Conservation (phyloP, 2,329 filamentous ascomycete species). For the Dothiorella sarmentorum region DNA sequence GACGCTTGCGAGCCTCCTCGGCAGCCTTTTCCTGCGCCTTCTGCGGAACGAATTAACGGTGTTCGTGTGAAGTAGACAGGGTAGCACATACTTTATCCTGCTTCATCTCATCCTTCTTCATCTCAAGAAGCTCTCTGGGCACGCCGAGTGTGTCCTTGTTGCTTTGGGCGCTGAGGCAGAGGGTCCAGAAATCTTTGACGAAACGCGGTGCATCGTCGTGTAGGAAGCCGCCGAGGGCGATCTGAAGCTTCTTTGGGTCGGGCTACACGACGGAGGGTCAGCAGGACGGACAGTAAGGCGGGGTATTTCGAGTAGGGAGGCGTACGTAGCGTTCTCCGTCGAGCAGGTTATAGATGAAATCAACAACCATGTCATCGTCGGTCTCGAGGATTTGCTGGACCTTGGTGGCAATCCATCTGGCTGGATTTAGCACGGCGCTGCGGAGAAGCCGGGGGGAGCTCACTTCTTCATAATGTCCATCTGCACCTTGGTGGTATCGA, state of each 20-base stretch:
- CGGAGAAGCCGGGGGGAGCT: slow-evolving; percentile 32
- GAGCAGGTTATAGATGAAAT: slow-evolving; percentile 67
- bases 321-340: slow-evolving; percentile 75
- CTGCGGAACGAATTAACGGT: slow-evolving; percentile 44
- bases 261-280: slow-evolving; percentile 56
- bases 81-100: slow-evolving; percentile 74
- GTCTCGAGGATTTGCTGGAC: slow-evolving; percentile 84
- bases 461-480: slow-evolving; percentile 97
- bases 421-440: neutral
- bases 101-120: slow-evolving; percentile 91
- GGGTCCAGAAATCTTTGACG: slow-evolving; percentile 89
- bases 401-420: slow-evolving; percentile 87
- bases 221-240: slow-evolving; percentile 90
- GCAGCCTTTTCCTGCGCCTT: slow-evolving; percentile 78
- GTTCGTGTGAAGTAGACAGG: neutral
- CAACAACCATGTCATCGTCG: slow-evolving; percentile 94
- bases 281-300: slow-evolving; percentile 4
- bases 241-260: slow-evolving; percentile 92
- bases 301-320: slow-evolving; percentile 23
- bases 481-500: slow-evolving; percentile 97
- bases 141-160: slow-evolving; percentile 73
- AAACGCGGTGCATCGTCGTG: slow-evolving; percentile 87
- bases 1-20: slow-evolving; percentile 67
- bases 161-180: slow-evolving; percentile 84
- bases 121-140: slow-evolving; percentile 88